Conservation (phyloP, 73 alveolate species). For the Paramecium sonneborni region DNA sequence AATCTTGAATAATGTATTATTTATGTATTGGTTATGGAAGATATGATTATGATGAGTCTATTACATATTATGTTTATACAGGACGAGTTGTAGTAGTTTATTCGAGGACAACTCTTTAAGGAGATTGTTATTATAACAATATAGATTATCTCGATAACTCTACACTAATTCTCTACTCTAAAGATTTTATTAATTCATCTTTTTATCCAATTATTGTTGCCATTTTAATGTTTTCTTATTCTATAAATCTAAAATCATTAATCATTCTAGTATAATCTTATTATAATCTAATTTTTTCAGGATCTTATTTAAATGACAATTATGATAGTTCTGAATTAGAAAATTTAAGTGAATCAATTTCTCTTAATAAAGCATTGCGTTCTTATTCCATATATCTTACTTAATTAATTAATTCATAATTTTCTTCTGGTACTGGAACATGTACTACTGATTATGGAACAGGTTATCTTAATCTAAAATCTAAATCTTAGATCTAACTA, state of each 20-base stretch:
- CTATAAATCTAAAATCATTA: background rate
- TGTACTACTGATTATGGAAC: background rate
- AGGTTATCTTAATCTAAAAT: background rate
- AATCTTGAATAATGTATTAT: background rate
- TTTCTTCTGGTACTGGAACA: constrained; percentile 10
- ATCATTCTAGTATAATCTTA: background rate
- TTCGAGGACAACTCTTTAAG: constrained; percentile 28
- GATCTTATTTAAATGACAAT: background rate
- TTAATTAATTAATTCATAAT: background rate
- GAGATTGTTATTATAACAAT: background rate
- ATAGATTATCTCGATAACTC: constrained; percentile 41
- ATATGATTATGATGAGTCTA: background rate
- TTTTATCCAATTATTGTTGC: background rate
- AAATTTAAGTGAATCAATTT: background rate
- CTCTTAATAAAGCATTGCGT: background rate
- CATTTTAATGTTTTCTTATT: constrained; percentile 3
- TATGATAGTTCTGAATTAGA: background rate
- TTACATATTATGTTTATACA: background rate
- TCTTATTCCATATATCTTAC: background rate
- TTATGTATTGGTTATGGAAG: background rate
- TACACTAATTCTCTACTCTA: constrained; percentile 32
- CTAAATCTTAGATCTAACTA: background rate
- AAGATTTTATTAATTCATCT: constrained; percentile 27
- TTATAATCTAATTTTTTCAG: constrained; percentile 6
- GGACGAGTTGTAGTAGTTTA: constrained; percentile 47